Evolutionary conservation across 208 protist genomes (phyloP), one percentile per base, ranked within the genome.

Genomic region (Acanthamoeba culbertsoni): DNA sequence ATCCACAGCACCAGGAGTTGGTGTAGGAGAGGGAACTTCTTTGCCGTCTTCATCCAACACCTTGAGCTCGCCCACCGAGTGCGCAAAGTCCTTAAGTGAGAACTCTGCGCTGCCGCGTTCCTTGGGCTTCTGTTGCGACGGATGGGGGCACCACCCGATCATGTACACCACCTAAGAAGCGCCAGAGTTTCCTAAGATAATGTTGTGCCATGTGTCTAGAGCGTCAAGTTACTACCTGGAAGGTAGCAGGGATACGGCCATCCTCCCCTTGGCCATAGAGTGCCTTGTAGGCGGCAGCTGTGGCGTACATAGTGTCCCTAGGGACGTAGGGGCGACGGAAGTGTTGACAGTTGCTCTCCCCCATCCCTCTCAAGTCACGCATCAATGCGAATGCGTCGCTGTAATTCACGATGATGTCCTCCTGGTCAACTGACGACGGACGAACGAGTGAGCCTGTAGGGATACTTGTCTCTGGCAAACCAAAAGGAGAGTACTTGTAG

Each of bases 81-180:
- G 79, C 12, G 51, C 55, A 65, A 89, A 89, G 48, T 92, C 86
- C 86, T 68, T 92, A 5, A 92, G 53, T 16, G 57, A 75, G 53
- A 75, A 33, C 62, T 92, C 37, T 20, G 90, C 90, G 37, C 43
- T 65, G 62, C 90, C 90, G 0, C 68, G 63, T 31, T 57, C 35
- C 48, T 86, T 79, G 37, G 90, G 68, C 33, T 79, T 57, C 35
- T 59, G 90, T 37, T 93, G 90, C 14, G 65, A 86, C 53, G 73
- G n/a, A 42, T 93, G 65, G 20, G 90, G 90, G 20, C 37, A 51
- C 90, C 90, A 93, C 10, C 90, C 90, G 23, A 86, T 84, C 90
- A 93, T 53, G 46, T 93, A 93, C 31, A 93, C 51, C 4, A 93
- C 37, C 90, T 93, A n/a, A n/a, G n/a, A n/a, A n/a, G n/a, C n/a